Percentiles rank a stretch among this genome's conserved stretches.
Evolutionary conservation across 768 basidiomycete genomes (phyloP).

Genomic region (Trametes cubensis): DNA sequence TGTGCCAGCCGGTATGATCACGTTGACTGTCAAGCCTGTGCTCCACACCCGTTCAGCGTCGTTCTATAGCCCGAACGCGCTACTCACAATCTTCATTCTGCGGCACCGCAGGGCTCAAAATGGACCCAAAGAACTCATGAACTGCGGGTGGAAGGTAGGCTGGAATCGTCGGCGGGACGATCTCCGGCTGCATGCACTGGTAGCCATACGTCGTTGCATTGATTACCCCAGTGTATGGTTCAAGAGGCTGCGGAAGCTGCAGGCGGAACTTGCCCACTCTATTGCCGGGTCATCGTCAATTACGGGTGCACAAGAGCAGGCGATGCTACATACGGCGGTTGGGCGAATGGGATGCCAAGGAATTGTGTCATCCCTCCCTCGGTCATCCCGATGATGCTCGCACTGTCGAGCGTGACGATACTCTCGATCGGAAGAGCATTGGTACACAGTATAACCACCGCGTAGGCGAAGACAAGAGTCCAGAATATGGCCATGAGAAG

Average conservation of each 20-base stretch:
- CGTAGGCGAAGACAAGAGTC: neutral
- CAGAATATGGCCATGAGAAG: neutral
- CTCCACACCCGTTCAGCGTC: no score
- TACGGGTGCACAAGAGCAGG: neutral
- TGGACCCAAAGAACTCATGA: neutral
- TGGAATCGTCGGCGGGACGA: neutral
- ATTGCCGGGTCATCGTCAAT: no score
- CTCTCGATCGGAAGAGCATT: conserved; percentile 19
- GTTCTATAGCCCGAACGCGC: no score
- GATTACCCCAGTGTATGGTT: conserved; percentile 11
- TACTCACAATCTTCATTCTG: conserved; percentile 25
- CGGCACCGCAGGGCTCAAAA: neutral
- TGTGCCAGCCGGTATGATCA: conserved; percentile 48
- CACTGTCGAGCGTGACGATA: conserved; percentile 46
- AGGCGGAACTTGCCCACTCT: conserved; percentile 28
- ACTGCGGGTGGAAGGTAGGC: conserved; percentile 5
- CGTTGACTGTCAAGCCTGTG: conserved; percentile 55
- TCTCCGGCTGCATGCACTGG: conserved; percentile 24
- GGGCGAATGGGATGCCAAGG: conserved; percentile 59
- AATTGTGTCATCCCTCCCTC: conserved; percentile 42
- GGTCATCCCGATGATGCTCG: conserved; percentile 45
- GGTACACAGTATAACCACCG: neutral
- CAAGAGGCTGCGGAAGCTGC: conserved; percentile 20
- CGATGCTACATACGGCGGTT: conserved; percentile 48
- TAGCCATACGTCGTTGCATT: conserved; percentile 26